Evolutionary conservation across 352 stramenopile species (phyloP), one percentile per base, ranked within the genome.

Genomic region (Pythium folliculosum): DNA sequence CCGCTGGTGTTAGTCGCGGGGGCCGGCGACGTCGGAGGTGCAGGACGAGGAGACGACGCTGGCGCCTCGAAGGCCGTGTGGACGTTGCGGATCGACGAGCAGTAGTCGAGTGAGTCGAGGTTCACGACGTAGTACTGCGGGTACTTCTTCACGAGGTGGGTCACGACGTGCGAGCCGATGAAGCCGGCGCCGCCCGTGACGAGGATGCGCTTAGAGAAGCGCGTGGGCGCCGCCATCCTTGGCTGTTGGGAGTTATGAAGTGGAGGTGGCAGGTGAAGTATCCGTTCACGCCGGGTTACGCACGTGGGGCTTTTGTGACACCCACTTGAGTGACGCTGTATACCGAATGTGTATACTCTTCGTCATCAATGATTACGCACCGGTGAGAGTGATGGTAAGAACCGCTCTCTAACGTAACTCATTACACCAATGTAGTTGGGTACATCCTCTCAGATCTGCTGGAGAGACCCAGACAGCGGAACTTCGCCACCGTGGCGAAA

Each of bases 41-140:
- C 21, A 44, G 3, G 47, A 22, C 48, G 30, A 37, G 35, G 21
- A 7, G 38, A 37, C n/a, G 32, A 17, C 22, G 22, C 21, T 13
- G 48, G 35, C 17, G 47, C 37, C 22, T 63, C 70, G 35, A 91
- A 81, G 32, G 79, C 79, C 16, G 71, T 77, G 75, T 92, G 83
- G 52, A 92, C 83, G 58, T 92, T 92, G 60, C 69, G 69, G 53
- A 87, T 78, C 27, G 80, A 90, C 1, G 83, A 84, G 70, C 83
- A 92, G 63, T 92, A 92, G 72, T 91, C 86, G 22, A 99, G 78
- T 50, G 88, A 93, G 78, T 99, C 96, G 58, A 98, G 88, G 61
- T 98, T 98, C 37, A 99, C 88, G 49, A 99, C 90, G 65, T 99
- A 99, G 80, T 99, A 99, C 56, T 98, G 59, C 9, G 97, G 96